Evolutionary conservation across 805 yeast species (phyloP), one percentile per base, ranked within the genome.

Genomic region (Saccharomycopsis sp.): DNA sequence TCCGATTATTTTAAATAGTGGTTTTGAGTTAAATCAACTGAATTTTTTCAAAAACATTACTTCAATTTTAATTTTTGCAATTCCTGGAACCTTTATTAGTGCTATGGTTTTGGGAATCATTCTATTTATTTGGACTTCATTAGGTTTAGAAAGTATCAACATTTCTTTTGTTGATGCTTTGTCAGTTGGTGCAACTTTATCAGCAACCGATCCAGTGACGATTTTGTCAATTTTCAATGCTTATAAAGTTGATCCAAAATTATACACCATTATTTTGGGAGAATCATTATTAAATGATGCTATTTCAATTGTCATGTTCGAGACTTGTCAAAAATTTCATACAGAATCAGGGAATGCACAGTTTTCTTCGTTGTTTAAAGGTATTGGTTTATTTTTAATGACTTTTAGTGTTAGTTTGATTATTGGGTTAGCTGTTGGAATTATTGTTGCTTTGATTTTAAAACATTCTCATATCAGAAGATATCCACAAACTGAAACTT

Each of bases 161-260:
- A 75, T 92, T 41, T 89, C 95, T 38, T 87, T 89, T 62, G 95
- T 92, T n/a, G 96, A 89, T 59, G 96, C 97, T 0, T 67, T 92
- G 41, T 89, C 96, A 0, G 95, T 92, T 14, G 99, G 98, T 19
- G 98, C 99, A 2, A 89, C 98, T 0, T 70, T 92, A 33, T 85
- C 95, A 2, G 99, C 99, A 17, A 92, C 99, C 2, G 99, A 92
- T 59, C 99, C 99, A 1, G 96, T 92, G 23, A 92, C 99, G 1
- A 89, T 92, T 53, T 64, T 92, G 51, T 87, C 97, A 12, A 92
- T 92, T 45, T 92, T 92, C 69, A 92, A 89, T 57, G 92, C 97
- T 12, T 92, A 92, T 63, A 88, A 89, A 61, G 99, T 92, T 27
- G 99, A 92, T 59, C 98, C 98, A 9, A 92, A 94, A 60, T 67